These are phyloP conservation scores for Kwoniella dejecticola DNA, from an alignment of 768 basidiomycete genomes.

Conservation along the genomic window DNA sequence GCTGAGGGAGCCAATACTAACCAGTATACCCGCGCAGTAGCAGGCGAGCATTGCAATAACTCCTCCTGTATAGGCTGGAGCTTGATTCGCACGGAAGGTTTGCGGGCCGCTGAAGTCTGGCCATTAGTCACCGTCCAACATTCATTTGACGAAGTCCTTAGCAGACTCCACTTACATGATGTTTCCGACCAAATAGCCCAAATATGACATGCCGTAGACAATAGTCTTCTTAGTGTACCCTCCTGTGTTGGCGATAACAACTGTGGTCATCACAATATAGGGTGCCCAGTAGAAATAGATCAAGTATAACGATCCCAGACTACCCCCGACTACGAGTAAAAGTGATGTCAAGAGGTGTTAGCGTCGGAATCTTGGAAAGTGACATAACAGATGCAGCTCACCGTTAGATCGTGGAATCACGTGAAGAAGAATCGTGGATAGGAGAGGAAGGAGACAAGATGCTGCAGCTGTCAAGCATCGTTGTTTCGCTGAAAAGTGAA, in stretches of 20 bases:
- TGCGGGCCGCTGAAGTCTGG: too few species aligned
- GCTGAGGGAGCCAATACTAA: too few species aligned
- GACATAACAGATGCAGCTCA: neutral
- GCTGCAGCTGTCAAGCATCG: constrained; percentile 16
- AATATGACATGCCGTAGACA: constrained; percentile 34
- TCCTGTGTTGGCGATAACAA: constrained; percentile 32
- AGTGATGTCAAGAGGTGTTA: neutral
- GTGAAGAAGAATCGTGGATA: constrained; percentile 35
- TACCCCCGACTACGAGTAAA: neutral
- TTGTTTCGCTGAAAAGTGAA: neutral
- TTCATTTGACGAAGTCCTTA: too few species aligned
- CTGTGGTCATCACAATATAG: constrained; percentile 26
- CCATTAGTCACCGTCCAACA: too few species aligned
- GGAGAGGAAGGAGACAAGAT: constrained; percentile 25
- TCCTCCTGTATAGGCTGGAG: too few species aligned
- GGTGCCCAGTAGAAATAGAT: constrained; percentile 40
- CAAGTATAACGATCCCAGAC: constrained; percentile 1
- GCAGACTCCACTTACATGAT: constrained; percentile 19
- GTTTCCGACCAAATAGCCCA: constrained; percentile 31
- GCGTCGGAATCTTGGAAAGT: neutral
- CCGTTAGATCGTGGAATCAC: constrained; percentile 3
- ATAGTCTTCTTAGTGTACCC: constrained; percentile 39
- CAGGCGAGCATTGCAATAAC: too few species aligned
- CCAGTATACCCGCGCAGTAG: too few species aligned
- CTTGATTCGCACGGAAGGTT: too few species aligned